A percentile compares a stretch with the other conserved stretches of the same genome.
These are phyloP conservation scores for Penstemon eatonii DNA, from an alignment of 257 asterid genomes.

Conservation along the genomic window DNA sequence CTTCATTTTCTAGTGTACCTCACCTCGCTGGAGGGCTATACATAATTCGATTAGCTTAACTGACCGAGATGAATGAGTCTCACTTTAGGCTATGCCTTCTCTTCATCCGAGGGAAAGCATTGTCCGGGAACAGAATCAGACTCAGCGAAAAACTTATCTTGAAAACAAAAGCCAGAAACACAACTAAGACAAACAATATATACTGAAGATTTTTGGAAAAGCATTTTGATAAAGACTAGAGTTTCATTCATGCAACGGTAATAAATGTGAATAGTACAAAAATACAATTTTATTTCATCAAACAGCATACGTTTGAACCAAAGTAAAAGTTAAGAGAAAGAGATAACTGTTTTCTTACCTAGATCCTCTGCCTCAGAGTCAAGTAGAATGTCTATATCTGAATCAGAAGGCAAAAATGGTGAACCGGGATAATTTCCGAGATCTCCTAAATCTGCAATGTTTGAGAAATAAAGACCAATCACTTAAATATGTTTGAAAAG, in stretches of 20 bases:
- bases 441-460: conserved; percentile 67
- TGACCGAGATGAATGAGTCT: conserved; percentile 6
- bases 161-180: conserved; percentile 29
- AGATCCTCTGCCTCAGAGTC: conserved; percentile 64
- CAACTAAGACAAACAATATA: background rate
- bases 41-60: background rate
- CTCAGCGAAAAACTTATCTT: conserved; percentile 73
- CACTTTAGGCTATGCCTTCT: conserved; percentile 37
- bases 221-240: no score
- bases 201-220: no score
- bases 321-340: background rate
- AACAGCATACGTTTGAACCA: background rate
- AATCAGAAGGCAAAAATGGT: conserved; percentile 72
- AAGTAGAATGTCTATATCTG: conserved; percentile 73
- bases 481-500: background rate
- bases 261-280: no score
- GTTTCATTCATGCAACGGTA: no score
- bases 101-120: conserved; percentile 59
- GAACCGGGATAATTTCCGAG: conserved; percentile 72
- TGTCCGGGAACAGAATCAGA: conserved; percentile 57
- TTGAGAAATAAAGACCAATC: background rate
- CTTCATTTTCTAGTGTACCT: conserved; percentile 1
- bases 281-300: background rate
- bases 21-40: background rate
- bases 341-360: conserved; percentile 36